A percentile compares a stretch with the other conserved stretches of the same genome.
phyloP scores from a whole-genome alignment of 176 grass and related monocot species.

The Oryza punctata region DNA sequence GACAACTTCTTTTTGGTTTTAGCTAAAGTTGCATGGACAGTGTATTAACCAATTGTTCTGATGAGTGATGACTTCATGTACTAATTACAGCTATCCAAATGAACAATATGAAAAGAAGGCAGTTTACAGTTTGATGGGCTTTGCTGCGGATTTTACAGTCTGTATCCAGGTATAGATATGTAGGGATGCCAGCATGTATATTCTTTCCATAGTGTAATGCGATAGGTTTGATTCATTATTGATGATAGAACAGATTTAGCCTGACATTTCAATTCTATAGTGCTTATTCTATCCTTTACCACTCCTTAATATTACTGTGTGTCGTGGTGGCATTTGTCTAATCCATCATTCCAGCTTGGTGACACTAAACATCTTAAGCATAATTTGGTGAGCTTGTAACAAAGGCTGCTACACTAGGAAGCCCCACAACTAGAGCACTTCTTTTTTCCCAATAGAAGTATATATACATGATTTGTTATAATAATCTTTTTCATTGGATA shows the following conservation, averaged over 20 bases:
- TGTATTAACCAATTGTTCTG: background rate
- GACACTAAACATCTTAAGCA: background rate
- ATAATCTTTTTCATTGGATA: background rate
- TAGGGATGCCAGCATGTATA: background rate
- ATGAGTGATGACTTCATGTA: background rate
- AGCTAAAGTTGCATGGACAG: background rate
- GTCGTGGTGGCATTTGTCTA: background rate
- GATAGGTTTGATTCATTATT: background rate
- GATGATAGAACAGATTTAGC: background rate
- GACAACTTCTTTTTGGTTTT: background rate
- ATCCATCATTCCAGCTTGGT: background rate
- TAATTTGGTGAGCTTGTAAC: background rate
- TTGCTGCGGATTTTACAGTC: background rate
- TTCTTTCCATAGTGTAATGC: background rate
- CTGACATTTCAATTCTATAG: background rate
- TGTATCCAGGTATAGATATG: background rate
- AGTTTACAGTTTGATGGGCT: background rate
- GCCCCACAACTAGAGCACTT: background rate
- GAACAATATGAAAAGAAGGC: background rate
- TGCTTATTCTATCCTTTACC: background rate
- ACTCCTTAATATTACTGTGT: background rate
- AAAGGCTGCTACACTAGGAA: background rate
- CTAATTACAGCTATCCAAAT: background rate
- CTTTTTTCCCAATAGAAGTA: background rate
- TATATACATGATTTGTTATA: background rate